phyloP scores from a whole-genome alignment of 768 basidiomycete species.

The Hygrocybe coccinea region DNA sequence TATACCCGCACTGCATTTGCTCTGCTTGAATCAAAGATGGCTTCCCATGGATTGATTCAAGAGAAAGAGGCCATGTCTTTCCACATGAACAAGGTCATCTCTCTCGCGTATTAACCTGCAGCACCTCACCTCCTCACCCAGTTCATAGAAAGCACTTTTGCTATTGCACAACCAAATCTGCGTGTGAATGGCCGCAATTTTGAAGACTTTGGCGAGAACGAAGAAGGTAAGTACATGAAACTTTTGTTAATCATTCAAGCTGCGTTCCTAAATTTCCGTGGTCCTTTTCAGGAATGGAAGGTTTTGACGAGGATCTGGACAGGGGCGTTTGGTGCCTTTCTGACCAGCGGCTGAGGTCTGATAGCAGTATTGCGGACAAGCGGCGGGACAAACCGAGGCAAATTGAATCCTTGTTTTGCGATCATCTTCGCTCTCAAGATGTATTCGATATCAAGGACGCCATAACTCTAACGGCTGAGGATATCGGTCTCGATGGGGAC shows the following conservation, averaged over 20 bases:
- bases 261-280: not conserved
- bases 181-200: conserved; percentile 76
- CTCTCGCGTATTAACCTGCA: not conserved
- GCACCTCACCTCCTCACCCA: conserved; percentile 22
- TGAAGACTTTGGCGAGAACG: conserved; percentile 55
- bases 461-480: conserved; percentile 8
- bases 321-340: conserved; percentile 76
- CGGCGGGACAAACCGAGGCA: conserved; percentile 59
- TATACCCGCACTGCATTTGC: conserved; percentile 44
- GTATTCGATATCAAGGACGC: conserved; percentile 25
- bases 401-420: conserved; percentile 36
- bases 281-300: conserved; percentile 52
- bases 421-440: conserved; percentile 29
- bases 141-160: conserved; percentile 62
- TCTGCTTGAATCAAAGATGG: conserved; percentile 45
- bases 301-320: conserved; percentile 85
- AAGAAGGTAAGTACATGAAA: no score
- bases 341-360: conserved; percentile 69
- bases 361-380: conserved; percentile 63
- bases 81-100: conserved; percentile 47
- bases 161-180: conserved; percentile 63
- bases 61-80: conserved; percentile 47
- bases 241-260: conserved; percentile 11
- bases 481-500: conserved; percentile 11
- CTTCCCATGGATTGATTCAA: conserved; percentile 31